Conservation (phyloP, 805 yeast species). For the Wickerhamomyces chambardii region DNA sequence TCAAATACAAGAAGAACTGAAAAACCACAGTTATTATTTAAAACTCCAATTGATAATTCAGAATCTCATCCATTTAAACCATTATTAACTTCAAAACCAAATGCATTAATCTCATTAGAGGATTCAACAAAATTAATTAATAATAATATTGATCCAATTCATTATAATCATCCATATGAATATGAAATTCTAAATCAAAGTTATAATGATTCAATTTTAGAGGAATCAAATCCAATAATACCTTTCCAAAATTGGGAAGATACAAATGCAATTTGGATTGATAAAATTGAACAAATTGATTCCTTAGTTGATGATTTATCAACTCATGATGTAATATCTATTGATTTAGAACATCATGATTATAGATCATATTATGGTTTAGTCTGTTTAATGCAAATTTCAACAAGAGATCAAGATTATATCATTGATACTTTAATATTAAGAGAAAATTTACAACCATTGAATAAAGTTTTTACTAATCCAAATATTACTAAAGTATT, state of each 20-base stretch:
- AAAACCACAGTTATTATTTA: constrained; percentile 68
- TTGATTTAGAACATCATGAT: constrained; percentile 96
- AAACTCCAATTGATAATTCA: constrained; percentile 52
- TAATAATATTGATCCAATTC: constrained; percentile 37
- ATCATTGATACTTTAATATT: constrained; percentile 77
- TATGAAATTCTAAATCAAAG: constrained; percentile 61
- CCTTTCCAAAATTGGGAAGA: constrained; percentile 56
- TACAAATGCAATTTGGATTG: constrained; percentile 66
- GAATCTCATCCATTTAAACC: constrained; percentile 75
- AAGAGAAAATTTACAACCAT: constrained; percentile 54
- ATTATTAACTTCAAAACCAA: constrained; percentile 60
- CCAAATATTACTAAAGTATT: constrained; percentile 79
- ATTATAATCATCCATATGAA: constrained; percentile 75
- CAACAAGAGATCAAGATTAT: constrained; percentile 76
- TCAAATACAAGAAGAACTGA: constrained; percentile 23
- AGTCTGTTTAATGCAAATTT: constrained; percentile 89
- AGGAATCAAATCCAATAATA: constrained; percentile 31
- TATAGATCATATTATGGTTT: constrained; percentile 84
- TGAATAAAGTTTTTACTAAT: constrained; percentile 74
- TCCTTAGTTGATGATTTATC: constrained; percentile 47
- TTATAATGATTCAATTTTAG: constrained; percentile 54
- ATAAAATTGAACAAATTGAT: constrained; percentile 39
- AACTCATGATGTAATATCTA: constrained; percentile 60
- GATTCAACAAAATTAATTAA: constrained; percentile 33
- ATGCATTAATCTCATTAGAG: constrained; percentile 49